Evolutionary conservation across 306 rosid genomes (phyloP).

Genomic region (Nissolia schottii): DNA sequence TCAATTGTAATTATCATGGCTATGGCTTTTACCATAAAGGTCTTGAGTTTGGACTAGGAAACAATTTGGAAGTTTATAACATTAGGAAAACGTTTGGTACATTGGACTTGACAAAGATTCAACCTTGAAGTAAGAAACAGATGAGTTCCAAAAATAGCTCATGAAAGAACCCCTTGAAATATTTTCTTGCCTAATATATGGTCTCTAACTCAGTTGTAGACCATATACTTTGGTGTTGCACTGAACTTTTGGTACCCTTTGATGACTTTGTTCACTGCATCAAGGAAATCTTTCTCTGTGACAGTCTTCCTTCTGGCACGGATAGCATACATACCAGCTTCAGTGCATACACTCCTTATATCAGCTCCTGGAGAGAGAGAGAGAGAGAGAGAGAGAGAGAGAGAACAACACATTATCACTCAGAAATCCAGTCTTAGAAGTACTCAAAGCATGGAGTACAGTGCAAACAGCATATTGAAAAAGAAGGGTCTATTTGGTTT

Average conservation of each 20-base stretch:
- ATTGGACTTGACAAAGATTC: conserved; percentile 5
- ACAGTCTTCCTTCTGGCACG: conserved; percentile 97
- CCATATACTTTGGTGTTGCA: conserved; percentile 99
- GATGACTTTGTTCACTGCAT: conserved; percentile 96
- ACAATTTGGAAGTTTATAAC: not conserved
- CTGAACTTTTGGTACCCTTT: conserved; percentile 99
- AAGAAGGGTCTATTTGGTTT: too few species aligned
- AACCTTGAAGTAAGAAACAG: conserved; percentile 6
- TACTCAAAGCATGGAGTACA: not conserved
- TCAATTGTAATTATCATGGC: too few species aligned
- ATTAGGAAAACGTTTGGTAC: conserved; percentile 9
- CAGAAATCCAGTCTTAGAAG: conserved; percentile 21
- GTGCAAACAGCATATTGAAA: too few species aligned
- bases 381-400: too few species aligned
- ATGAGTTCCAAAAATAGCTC: conserved; percentile 17
- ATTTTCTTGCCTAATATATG: conserved; percentile 19
- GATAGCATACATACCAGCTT: conserved; percentile 99
- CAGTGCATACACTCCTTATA: conserved; percentile 96
- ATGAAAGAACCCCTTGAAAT: not conserved
- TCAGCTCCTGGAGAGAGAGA: conserved; percentile 87
- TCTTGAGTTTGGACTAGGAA: not conserved
- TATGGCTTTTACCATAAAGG: too few species aligned
- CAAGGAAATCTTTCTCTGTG: conserved; percentile 97
- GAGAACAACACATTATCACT: too few species aligned
- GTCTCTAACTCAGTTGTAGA: conserved; percentile 69